Percentiles rank a stretch among this genome's conserved stretches.
phyloP scores from a whole-genome alignment of 306 rosid genomes.

The Argentina anserina region DNA sequence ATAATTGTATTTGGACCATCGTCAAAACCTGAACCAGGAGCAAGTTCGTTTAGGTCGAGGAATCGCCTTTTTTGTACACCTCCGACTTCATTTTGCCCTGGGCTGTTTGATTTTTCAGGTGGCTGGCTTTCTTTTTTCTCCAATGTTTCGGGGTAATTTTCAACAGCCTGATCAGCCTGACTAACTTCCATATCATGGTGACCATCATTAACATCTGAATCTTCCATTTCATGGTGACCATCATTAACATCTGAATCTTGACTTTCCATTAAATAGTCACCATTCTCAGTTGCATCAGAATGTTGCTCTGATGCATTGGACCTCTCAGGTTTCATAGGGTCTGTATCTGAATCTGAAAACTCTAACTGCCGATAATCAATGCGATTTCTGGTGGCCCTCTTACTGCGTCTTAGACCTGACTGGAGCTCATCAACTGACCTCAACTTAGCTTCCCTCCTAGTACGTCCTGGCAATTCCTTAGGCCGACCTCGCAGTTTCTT shows the following conservation, averaged over 20 bases:
- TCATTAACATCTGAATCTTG: constrained; percentile 62
- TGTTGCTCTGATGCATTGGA: constrained; percentile 51
- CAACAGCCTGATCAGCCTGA: constrained; percentile 52
- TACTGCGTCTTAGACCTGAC: constrained; percentile 92
- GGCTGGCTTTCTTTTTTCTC: constrained; percentile 54
- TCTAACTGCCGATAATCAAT: constrained; percentile 77
- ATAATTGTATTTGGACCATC: constrained; percentile 63
- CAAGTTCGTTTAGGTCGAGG: constrained; percentile 95
- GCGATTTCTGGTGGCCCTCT: constrained; percentile 80
- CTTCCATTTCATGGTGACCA: constrained; percentile 57
- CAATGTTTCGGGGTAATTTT: constrained; percentile 36
- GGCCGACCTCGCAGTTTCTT: constrained; percentile 70
- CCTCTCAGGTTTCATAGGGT: constrained; percentile 56
- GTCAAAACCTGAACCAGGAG: constrained; percentile 89
- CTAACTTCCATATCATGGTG: constrained; percentile 60
- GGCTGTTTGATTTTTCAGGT: constrained; percentile 64
- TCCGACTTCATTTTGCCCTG: constrained; percentile 68
- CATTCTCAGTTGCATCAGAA: constrained; percentile 50
- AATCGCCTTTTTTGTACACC: constrained; percentile 64
- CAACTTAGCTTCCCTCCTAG: constrained; percentile 80
- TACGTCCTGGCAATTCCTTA: constrained; percentile 60
- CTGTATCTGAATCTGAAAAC: constrained; percentile 84
- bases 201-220: constrained; percentile 55
- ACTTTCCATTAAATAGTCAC: constrained; percentile 65
- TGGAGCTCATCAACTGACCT: constrained; percentile 82